Evolutionary conservation across 1,284 basidiomycete genomes (phyloP), one percentile per base, ranked within the genome.

Genomic region (Fistulinella cinereoalba): DNA sequence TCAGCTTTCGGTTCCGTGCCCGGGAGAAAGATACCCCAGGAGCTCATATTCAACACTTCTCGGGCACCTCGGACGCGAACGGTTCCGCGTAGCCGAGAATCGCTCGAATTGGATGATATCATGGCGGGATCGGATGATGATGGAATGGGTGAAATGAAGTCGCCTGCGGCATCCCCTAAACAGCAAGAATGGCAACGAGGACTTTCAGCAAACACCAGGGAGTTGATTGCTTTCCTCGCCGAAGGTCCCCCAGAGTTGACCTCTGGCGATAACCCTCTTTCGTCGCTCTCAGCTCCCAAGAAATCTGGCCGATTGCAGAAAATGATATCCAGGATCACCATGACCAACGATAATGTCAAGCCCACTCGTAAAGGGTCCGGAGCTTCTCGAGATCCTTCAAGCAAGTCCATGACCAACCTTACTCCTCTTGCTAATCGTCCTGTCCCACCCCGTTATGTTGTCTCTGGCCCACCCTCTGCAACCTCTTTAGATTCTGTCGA

Each of bases 271-370:
- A 57, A 64, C 49, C 56, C 67, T 3, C 58, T 67, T 46, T 71
- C 71, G 25, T 56, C 72, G 39, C 68, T 68, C 38, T 71, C 70
- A 43, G 70, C 65, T 34, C 64, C 71, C 32, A 84, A 82, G 56
- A 80, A 78, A 63, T 72, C 73, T 29, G 77, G 76, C 37, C 75
- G 85, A 28, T 66, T 89, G 49, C 83, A 87, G 60, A 79, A 81
- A 51, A 90, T 90, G 82, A 85, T 90, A 56, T 88, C 86, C 21
- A 81, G 80, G 54, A 69, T 90, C 38, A 80, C 77, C 40, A 68
- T 87, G 46, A 73, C 79, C 6, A 71, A 71, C 41, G 62, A 64
- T 22, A 62, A 56, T 37, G 64, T 60, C 18, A 66, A 54, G 28
- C 52, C 46, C 25, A 50, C 63, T 45, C 65, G 64, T 19, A 67